Conservation (phyloP, 495 filamentous ascomycete genomes). For the Podospora australis region DNA sequence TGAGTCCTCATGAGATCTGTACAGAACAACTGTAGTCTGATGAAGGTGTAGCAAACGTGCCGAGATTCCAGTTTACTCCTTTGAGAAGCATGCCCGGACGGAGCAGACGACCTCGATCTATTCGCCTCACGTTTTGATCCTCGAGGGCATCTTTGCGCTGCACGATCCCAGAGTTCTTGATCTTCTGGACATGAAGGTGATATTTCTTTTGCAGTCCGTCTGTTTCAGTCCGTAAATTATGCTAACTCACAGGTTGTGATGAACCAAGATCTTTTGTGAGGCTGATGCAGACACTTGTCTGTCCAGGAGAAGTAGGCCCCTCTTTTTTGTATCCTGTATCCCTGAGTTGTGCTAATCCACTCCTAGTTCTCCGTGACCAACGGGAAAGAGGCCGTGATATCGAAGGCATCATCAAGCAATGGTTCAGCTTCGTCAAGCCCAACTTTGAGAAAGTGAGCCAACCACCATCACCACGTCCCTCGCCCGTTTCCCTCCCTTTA, state of each 20-base stretch:
- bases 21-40: slow-evolving; percentile 1
- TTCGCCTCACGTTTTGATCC: slow-evolving; percentile 88
- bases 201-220: background rate
- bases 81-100: slow-evolving; percentile 80
- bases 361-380: slow-evolving; percentile 75
- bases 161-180: slow-evolving; percentile 83
- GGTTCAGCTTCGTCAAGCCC: slow-evolving; percentile 92
- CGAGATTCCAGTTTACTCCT: slow-evolving; percentile 92
- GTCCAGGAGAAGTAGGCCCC: slow-evolving; percentile 71
- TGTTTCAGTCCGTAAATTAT: background rate
- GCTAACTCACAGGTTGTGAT: background rate
- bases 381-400: slow-evolving; percentile 77
- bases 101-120: slow-evolving; percentile 80
- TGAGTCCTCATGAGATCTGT: slow-evolving; percentile 36
- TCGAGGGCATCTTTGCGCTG: slow-evolving; percentile 93
- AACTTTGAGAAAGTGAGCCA: slow-evolving; percentile 67
- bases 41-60: slow-evolving; percentile 64
- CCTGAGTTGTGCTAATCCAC: too few species aligned
- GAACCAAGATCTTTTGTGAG: slow-evolving; percentile 77
- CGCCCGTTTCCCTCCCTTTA: too few species aligned
- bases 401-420: slow-evolving; percentile 95
- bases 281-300: slow-evolving; percentile 93
- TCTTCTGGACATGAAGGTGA: slow-evolving; percentile 83
- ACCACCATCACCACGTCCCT: too few species aligned
- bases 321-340: background rate